Evolutionary conservation across 1,284 basidiomycete species (phyloP).

Genomic region (Malassezia caprae): DNA sequence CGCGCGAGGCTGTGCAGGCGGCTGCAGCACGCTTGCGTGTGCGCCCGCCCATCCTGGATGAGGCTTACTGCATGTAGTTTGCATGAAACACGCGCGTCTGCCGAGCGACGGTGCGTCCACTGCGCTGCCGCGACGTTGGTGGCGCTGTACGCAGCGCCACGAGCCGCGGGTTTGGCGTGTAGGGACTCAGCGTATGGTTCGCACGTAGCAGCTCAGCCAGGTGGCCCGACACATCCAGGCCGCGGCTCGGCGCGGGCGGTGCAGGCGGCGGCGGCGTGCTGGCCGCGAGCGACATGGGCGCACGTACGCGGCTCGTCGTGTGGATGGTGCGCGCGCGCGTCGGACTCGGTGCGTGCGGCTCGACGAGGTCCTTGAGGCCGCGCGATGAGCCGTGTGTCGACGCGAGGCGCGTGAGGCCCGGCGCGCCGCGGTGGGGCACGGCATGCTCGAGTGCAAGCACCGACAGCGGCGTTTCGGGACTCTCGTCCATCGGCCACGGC

Average conservation of each 20-base stretch:
- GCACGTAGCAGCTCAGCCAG: conserved; percentile 36
- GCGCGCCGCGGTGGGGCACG: not conserved
- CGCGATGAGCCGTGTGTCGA: conserved; percentile 3
- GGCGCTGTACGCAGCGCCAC: conserved; percentile 39
- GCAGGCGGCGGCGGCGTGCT: not conserved
- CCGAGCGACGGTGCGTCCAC: conserved; percentile 4
- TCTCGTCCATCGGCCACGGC: not conserved
- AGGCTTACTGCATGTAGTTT: conserved; percentile 13
- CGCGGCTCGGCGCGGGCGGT: not conserved
- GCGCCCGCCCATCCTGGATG: conserved; percentile 15
- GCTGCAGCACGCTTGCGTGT: conserved; percentile 1
- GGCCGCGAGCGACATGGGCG: not conserved
- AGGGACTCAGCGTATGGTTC: conserved; percentile 41
- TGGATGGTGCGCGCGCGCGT: conserved; percentile 11
- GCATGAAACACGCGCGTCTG: conserved; percentile 11
- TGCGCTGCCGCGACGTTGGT: conserved; percentile 6
- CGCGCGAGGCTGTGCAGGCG: not conserved
- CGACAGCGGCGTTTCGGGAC: not conserved
- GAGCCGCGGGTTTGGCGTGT: conserved; percentile 35
- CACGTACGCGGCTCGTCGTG: conserved; percentile 11
- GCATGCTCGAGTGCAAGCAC: conserved; percentile 4
- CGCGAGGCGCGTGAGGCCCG: conserved; percentile 8
- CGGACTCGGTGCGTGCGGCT: not conserved
- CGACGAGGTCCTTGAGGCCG: conserved; percentile 13
- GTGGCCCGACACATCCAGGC: conserved; percentile 21